These are phyloP conservation scores for Melocanna baccifera DNA, from an alignment of 176 grass and related monocot species.

Conservation along the genomic window DNA sequence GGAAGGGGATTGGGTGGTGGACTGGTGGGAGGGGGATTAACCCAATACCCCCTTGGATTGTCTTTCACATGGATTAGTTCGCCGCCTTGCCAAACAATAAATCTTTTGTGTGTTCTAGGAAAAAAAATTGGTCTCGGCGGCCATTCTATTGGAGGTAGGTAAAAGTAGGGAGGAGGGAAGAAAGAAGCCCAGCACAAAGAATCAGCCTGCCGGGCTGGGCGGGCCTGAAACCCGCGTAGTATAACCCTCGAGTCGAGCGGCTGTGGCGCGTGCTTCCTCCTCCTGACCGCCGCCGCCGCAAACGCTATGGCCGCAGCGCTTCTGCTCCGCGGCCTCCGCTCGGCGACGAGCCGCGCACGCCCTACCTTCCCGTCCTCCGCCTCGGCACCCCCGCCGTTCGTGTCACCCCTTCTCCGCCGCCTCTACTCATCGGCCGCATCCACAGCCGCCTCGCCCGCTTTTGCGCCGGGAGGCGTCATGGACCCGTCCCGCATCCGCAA, in stretches of 20 bases:
- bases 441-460: slow-evolving; percentile 36
- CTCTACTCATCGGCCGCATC: slow-evolving; percentile 44
- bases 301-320: slow-evolving; percentile 63
- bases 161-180: too few relatives aligned
- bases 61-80: too few relatives aligned
- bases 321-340: slow-evolving; percentile 70
- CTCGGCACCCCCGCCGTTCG: slow-evolving; percentile 10
- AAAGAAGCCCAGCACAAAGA: background rate
- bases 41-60: too few relatives aligned
- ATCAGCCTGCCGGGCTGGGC: background rate
- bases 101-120: too few relatives aligned
- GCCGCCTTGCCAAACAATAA: too few relatives aligned
- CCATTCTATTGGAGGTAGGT: too few relatives aligned
- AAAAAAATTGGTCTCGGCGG: too few relatives aligned
- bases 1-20: too few relatives aligned
- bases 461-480: slow-evolving; percentile 19
- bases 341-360: slow-evolving; percentile 31
- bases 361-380: background rate
- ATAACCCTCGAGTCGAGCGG: slow-evolving; percentile 20
- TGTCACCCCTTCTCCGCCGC: slow-evolving; percentile 33
- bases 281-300: slow-evolving; percentile 4
- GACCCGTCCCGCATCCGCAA: slow-evolving; percentile 78
- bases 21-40: too few relatives aligned
- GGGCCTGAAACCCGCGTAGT: slow-evolving; percentile 2
- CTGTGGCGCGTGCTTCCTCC: background rate